A percentile compares a stretch with the other conserved stretches of the same genome.
phyloP scores from a whole-genome alignment of 2,329 filamentous ascomycete genomes.

The Purpureocillium lavendulum region DNA sequence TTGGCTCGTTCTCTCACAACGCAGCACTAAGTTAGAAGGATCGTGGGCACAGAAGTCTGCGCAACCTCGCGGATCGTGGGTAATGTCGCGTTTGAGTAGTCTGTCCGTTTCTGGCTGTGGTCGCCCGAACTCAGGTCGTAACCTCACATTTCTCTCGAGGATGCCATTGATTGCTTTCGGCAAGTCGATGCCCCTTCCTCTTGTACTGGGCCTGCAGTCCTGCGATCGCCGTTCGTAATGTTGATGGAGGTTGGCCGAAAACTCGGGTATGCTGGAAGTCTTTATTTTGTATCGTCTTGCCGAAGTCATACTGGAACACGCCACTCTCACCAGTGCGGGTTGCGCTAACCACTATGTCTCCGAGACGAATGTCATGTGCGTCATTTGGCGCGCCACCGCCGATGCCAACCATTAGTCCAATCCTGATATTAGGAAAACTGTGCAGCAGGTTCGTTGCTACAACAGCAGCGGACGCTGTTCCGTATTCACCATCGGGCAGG shows the following conservation, averaged over 20 bases:
- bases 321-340: neutral
- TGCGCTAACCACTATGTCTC: slow-evolving; percentile 14
- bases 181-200: too few relatives aligned
- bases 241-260: too few relatives aligned
- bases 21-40: neutral
- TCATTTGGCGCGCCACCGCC: slow-evolving; percentile 22
- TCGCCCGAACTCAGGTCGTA: too few relatives aligned
- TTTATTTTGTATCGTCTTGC: slow-evolving; percentile 8
- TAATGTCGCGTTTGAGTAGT: too few relatives aligned
- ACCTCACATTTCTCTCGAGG: too few relatives aligned
- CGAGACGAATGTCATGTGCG: slow-evolving; percentile 21
- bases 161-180: too few relatives aligned
- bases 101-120: too few relatives aligned
- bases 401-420: slow-evolving; percentile 9
- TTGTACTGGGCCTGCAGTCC: too few relatives aligned
- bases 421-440: slow-evolving; percentile 18
- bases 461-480: slow-evolving; percentile 6
- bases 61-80: too few relatives aligned
- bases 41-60: slow-evolving; percentile 2
- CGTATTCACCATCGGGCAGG: slow-evolving; percentile 5
- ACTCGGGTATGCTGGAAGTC: slow-evolving; percentile 3
- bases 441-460: slow-evolving; percentile 16
- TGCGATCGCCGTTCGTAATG: too few relatives aligned
- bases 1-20: neutral
- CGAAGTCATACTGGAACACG: slow-evolving; percentile 15